Evolutionary conservation across 2,329 filamentous ascomycete species (phyloP).

Genomic region (Byssothecium circinans): DNA sequence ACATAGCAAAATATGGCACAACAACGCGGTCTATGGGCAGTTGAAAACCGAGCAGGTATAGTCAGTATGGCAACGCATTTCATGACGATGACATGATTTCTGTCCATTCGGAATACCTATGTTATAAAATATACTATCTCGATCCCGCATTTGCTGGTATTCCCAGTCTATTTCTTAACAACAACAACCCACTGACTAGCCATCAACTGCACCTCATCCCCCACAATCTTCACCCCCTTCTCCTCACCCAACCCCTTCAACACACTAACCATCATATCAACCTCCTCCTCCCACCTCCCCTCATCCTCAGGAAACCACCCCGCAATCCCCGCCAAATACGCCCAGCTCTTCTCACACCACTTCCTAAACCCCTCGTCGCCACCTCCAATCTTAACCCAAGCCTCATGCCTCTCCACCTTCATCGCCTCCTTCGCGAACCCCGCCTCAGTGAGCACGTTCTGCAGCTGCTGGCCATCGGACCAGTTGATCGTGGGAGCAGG

Average conservation of each 20-base stretch:
- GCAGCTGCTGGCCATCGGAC: slow-evolving; percentile 30
- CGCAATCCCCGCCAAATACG: slow-evolving; percentile 30
- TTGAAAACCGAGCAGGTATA: too few species aligned
- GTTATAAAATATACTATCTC: too few species aligned
- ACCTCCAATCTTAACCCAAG: slow-evolving; percentile 19
- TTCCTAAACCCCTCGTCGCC: slow-evolving; percentile 16
- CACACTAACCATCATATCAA: slow-evolving; percentile 23
- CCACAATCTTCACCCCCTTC: slow-evolving; percentile 23
- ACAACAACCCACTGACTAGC: slow-evolving; percentile 35
- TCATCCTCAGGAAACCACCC: slow-evolving; percentile 30
- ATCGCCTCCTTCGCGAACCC: slow-evolving; percentile 28
- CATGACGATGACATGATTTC: too few species aligned
- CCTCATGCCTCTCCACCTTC: slow-evolving; percentile 27
- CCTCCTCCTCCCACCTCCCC: slow-evolving; percentile 33
- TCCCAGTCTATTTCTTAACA: slow-evolving; percentile 22
- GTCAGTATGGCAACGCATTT: too few species aligned
- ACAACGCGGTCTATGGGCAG: too few species aligned
- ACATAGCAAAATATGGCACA: too few species aligned
- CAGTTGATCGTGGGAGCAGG: slow-evolving; percentile 25
- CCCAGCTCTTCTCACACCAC: slow-evolving; percentile 35
- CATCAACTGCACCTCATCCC: slow-evolving; percentile 28
- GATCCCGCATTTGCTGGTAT: neutral
- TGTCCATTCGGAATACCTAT: too few species aligned
- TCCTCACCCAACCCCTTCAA: slow-evolving; percentile 14
- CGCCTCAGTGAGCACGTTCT: slow-evolving; percentile 30